A percentile compares a stretch with the other conserved stretches of the same genome.
Evolutionary conservation across 345 rosid genomes (phyloP).

Genomic region (Euclidium syriacum): DNA sequence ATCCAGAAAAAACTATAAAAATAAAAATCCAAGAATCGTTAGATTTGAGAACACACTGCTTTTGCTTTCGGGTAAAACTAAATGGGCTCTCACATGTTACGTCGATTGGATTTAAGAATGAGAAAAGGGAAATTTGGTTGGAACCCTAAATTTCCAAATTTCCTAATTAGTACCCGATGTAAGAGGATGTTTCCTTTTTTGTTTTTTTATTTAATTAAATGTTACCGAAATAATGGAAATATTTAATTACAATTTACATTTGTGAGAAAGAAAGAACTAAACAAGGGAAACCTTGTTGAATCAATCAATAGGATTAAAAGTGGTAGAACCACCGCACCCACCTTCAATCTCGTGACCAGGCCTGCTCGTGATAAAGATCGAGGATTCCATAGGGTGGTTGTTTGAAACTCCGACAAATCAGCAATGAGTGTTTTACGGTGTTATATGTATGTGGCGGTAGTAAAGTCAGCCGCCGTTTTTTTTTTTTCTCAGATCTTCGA

Average conservation of each 20-base stretch:
- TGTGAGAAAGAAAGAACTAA: no score
- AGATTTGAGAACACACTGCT: background rate
- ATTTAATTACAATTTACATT: background rate
- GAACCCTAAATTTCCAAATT: background rate
- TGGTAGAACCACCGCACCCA: no score
- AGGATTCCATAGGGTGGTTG: no score
- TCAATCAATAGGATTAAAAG: no score
- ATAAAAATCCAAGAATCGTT: background rate
- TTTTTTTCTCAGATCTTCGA: no score
- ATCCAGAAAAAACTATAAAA: background rate
- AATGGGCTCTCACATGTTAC: background rate
- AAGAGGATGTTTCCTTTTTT: background rate
- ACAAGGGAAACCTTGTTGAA: no score
- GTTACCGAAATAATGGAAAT: background rate
- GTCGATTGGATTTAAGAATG: background rate
- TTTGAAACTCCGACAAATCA: no score
- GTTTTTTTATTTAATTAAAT: background rate
- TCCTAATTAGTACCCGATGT: background rate
- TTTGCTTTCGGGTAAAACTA: background rate
- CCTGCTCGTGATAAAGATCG: no score
- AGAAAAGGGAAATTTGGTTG: background rate
- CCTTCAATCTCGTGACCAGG: no score
- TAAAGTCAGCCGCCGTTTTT: no score
- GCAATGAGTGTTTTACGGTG: no score
- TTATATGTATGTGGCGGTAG: no score